phyloP scores from a whole-genome alignment of 257 asterid species.

The Jacaranda copaia region DNA sequence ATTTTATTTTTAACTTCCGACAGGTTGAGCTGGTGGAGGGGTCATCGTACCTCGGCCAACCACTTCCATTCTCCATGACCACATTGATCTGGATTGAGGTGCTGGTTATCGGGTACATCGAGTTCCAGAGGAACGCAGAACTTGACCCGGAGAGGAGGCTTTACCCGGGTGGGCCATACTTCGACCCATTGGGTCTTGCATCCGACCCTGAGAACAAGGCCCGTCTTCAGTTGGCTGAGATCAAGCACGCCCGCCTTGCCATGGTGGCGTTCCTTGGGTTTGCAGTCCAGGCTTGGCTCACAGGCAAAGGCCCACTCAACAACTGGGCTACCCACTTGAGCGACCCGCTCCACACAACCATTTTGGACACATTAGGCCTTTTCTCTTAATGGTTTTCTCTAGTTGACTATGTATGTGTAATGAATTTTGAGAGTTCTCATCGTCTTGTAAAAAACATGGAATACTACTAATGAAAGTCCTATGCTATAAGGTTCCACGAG shows the following conservation, averaged over 20 bases:
- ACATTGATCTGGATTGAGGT: constrained; percentile 95
- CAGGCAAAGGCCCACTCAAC: constrained; percentile 97
- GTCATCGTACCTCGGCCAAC: constrained; percentile 90
- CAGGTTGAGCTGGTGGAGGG: constrained; percentile 95
- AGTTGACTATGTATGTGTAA: too few species aligned
- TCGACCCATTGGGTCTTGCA: constrained; percentile 93
- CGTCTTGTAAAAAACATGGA: not conserved
- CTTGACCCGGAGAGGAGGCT: constrained; percentile 95
- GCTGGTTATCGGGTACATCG: constrained; percentile 83
- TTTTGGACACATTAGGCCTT: constrained; percentile 85
- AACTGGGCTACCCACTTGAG: constrained; percentile 98
- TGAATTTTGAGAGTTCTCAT: not conserved
- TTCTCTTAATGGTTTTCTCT: constrained; percentile 35
- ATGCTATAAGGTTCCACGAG: too few species aligned
- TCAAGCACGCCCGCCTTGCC: constrained; percentile 98
- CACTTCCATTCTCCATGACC: constrained; percentile 84
- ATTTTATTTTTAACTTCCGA: too few species aligned
- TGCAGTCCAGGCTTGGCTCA: constrained; percentile 93
- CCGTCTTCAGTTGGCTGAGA: constrained; percentile 88
- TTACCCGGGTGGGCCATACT: constrained; percentile 92
- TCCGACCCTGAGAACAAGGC: constrained; percentile 95
- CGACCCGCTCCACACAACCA: constrained; percentile 99
- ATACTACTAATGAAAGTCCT: not conserved
- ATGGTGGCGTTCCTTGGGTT: constrained; percentile 96
- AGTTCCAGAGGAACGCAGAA: constrained; percentile 94